phyloP scores from a whole-genome alignment of 176 grass and related monocot genomes.

The Ensete glaucum region DNA sequence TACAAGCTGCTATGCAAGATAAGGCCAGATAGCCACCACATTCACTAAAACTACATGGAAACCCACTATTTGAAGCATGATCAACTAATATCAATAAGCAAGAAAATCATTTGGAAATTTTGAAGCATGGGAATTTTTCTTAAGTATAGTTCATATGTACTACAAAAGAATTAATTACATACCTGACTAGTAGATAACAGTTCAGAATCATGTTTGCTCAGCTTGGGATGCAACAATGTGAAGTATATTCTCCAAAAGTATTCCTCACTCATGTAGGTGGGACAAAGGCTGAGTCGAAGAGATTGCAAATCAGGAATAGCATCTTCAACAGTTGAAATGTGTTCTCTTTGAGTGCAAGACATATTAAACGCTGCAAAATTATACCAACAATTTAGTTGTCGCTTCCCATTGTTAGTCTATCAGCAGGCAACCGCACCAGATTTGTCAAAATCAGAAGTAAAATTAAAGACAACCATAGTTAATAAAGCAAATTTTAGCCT shows the following conservation, averaged over 20 bases:
- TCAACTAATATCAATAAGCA: background rate
- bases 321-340: slow-evolving; percentile 54
- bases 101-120: background rate
- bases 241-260: slow-evolving; percentile 93
- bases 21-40: too few species aligned
- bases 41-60: too few species aligned
- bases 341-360: slow-evolving; percentile 54
- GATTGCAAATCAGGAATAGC: slow-evolving; percentile 52
- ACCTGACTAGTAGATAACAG: slow-evolving; percentile 16
- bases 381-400: background rate
- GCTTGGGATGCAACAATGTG: slow-evolving; percentile 53
- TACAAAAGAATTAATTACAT: background rate
- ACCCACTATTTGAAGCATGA: too few species aligned
- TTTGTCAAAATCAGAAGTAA: too few species aligned
- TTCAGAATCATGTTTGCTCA: slow-evolving; percentile 63
- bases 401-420: background rate
- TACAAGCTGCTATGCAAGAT: too few species aligned
- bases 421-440: too few species aligned
- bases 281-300: slow-evolving; percentile 56
- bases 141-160: background rate
- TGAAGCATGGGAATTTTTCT: background rate
- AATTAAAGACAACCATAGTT: too few species aligned
- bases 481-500: background rate
- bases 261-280: slow-evolving; percentile 55
- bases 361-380: slow-evolving; percentile 64